These are phyloP conservation scores for Raddia guianensis DNA, from an alignment of 176 grass and related monocot species.

Conservation along the genomic window DNA sequence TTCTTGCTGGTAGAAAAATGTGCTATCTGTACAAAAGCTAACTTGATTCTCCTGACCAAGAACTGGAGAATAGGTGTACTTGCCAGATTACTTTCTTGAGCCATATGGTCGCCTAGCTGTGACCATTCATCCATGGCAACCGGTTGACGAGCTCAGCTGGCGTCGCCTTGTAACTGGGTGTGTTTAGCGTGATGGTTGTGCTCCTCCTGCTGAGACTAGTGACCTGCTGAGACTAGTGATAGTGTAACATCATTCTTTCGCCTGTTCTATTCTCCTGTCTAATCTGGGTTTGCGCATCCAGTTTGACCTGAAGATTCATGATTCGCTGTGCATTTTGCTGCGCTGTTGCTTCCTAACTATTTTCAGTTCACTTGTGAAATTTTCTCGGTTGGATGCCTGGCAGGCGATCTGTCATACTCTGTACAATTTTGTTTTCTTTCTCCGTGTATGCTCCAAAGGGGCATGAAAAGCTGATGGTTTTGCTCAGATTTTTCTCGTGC, in stretches of 20 bases:
- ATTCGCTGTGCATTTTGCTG: background rate
- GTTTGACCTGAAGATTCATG: background rate
- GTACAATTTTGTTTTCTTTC: too few species aligned
- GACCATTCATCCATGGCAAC: background rate
- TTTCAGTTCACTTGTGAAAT: background rate
- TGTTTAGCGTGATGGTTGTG: background rate
- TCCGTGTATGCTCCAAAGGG: too few species aligned
- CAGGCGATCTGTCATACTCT: too few species aligned
- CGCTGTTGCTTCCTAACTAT: background rate
- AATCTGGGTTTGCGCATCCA: background rate
- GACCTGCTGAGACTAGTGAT: slow-evolving; percentile 25
- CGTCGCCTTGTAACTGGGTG: slow-evolving; percentile 4
- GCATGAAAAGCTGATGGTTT: too few species aligned
- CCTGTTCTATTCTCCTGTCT: background rate
- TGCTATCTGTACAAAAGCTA: slow-evolving; percentile 46
- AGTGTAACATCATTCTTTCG: slow-evolving; percentile 38
- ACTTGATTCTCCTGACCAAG: slow-evolving; percentile 41
- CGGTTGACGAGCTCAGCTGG: background rate
- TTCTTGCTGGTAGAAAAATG: background rate
- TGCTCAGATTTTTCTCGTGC: too few species aligned
- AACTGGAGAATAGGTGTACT: background rate
- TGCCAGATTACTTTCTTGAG: slow-evolving; percentile 2
- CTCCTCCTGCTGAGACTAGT: too few species aligned
- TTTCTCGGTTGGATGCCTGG: too few species aligned
- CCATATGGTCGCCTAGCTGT: background rate